Percentiles rank a stretch among this genome's conserved stretches.
These are phyloP conservation scores for Curvularia eragrostidis DNA, from an alignment of 2,329 filamentous ascomycete genomes.

Conservation along the genomic window DNA sequence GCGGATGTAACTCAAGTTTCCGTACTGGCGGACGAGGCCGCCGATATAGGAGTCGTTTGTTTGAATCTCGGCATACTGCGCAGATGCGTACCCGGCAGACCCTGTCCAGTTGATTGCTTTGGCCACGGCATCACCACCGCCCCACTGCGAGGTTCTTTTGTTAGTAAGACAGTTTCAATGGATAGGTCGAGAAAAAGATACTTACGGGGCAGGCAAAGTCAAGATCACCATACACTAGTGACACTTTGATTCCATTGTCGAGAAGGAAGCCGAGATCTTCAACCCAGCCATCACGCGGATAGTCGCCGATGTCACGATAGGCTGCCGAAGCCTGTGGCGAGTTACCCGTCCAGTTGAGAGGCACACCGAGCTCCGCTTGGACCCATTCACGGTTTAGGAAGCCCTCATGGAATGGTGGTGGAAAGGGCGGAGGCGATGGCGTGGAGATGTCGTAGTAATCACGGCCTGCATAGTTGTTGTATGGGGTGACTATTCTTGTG, in stretches of 20 bases:
- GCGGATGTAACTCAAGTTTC: constrained; percentile 50
- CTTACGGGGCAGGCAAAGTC: constrained; percentile 42
- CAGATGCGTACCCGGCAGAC: constrained; percentile 30
- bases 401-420: constrained; percentile 19
- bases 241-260: constrained; percentile 47
- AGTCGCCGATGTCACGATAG: constrained; percentile 50
- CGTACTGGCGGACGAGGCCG: constrained; percentile 53
- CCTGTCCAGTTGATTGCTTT: constrained; percentile 50
- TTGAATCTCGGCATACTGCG: constrained; percentile 44
- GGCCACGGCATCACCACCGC: constrained; percentile 49
- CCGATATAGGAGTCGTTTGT: constrained; percentile 49
- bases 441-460: constrained; percentile 33
- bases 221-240: constrained; percentile 27
- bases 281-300: constrained; percentile 54
- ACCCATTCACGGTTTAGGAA: constrained; percentile 24
- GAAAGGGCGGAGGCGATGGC: constrained; percentile 34
- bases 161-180: neutral
- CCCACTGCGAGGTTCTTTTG: constrained; percentile 44
- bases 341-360: constrained; percentile 22
- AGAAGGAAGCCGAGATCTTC: constrained; percentile 57
- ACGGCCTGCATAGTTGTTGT: constrained; percentile 22
- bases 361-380: constrained; percentile 20
- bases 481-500: constrained; percentile 24
- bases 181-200: neutral
- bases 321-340: constrained; percentile 27